Conservation (phyloP, 306 rosid species). For the Carpinus viminea region DNA sequence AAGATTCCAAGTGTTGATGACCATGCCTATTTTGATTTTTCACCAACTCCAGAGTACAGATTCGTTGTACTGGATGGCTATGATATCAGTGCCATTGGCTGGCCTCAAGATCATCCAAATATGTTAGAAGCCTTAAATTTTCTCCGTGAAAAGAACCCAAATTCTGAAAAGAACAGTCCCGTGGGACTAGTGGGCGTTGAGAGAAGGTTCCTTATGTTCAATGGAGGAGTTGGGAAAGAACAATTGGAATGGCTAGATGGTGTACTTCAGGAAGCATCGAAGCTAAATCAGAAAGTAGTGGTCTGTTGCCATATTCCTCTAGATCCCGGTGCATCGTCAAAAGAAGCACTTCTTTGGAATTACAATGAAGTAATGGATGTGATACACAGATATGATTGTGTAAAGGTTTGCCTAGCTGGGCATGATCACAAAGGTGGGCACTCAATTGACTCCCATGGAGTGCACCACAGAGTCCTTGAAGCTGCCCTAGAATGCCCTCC, state of each 20-base stretch:
- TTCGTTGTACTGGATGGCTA: slow-evolving; percentile 83
- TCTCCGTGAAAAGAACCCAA: slow-evolving; percentile 73
- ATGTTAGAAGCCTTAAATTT: slow-evolving; percentile 60
- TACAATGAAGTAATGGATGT: slow-evolving; percentile 73
- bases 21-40: slow-evolving; percentile 75
- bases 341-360: slow-evolving; percentile 81
- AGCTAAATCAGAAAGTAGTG: slow-evolving; percentile 68
- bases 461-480: slow-evolving; percentile 87
- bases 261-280: slow-evolving; percentile 66
- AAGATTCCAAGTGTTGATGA: slow-evolving; percentile 48
- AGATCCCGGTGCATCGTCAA: slow-evolving; percentile 58
- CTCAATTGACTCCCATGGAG: slow-evolving; percentile 73
- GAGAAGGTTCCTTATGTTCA: slow-evolving; percentile 90
- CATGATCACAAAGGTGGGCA: slow-evolving; percentile 91
- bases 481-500: slow-evolving; percentile 95
- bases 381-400: slow-evolving; percentile 69
- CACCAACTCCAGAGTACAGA: slow-evolving; percentile 68
- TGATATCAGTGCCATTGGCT: slow-evolving; percentile 86
- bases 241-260: slow-evolving; percentile 78
- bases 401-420: slow-evolving; percentile 76
- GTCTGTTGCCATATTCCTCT: slow-evolving; percentile 83
- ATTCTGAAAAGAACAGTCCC: slow-evolving; percentile 80
- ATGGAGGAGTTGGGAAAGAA: slow-evolving; percentile 84
- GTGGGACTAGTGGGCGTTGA: slow-evolving; percentile 61
- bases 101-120: slow-evolving; percentile 78